Conservation (phyloP, 768 basidiomycete species). For the Serendipita indica region DNA sequence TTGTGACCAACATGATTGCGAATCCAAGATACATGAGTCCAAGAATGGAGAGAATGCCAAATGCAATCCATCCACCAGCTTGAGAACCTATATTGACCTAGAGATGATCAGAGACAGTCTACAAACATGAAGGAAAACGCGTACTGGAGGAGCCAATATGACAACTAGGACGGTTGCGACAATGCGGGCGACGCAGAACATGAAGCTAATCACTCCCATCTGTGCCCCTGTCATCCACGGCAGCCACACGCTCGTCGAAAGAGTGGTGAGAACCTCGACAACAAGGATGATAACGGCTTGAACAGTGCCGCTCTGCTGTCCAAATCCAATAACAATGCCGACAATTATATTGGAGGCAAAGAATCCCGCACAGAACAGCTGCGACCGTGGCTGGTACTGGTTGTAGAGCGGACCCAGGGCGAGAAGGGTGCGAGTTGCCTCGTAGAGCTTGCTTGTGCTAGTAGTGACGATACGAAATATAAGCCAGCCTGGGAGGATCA, state of each 20-base stretch:
- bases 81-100: slow-evolving; percentile 74
- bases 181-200: slow-evolving; percentile 83
- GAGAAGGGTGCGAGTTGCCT: slow-evolving; percentile 84
- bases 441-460: slow-evolving; percentile 80
- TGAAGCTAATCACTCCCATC: slow-evolving; percentile 91
- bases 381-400: slow-evolving; percentile 81
- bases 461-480: slow-evolving; percentile 66
- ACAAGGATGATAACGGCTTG: slow-evolving; percentile 85
- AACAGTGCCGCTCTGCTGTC: slow-evolving; percentile 77
- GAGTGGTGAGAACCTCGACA: slow-evolving; percentile 71
- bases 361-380: slow-evolving; percentile 70
- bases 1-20: slow-evolving; percentile 64
- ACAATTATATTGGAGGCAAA: slow-evolving; percentile 71
- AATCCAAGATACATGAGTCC: slow-evolving; percentile 75
- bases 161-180: slow-evolving; percentile 81
- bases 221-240: slow-evolving; percentile 95
- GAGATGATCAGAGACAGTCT: slow-evolving; percentile 12
- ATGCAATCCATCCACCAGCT: slow-evolving; percentile 85
- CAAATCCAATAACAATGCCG: slow-evolving; percentile 77
- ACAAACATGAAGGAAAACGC: slow-evolving; percentile 21
- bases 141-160: slow-evolving; percentile 75
- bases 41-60: slow-evolving; percentile 76
- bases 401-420: slow-evolving; percentile 88
- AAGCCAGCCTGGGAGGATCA: slow-evolving; percentile 59
- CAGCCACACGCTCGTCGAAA: slow-evolving; percentile 86